Evolutionary conservation across 257 asterid species (phyloP), one percentile per base, ranked within the genome.

Genomic region (Anisodus acutangulus): DNA sequence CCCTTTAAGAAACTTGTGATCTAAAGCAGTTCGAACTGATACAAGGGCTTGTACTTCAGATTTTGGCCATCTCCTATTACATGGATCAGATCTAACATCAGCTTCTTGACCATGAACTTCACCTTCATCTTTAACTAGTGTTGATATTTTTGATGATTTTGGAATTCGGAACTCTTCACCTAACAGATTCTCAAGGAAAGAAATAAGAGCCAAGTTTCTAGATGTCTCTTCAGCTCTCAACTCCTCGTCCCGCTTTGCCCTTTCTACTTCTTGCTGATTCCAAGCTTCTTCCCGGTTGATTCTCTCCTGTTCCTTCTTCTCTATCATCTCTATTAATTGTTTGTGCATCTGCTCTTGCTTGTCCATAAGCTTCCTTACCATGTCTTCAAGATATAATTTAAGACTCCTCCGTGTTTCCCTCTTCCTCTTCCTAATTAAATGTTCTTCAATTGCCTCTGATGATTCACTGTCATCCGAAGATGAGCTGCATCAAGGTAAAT

Each of bases 291-390:
- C 89, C 22, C 84, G 45, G 17, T 45, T 35, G 58, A 87, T 84
- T 19, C 87, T 81, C 84, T 74, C 87, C 60, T 60, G 76, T n/a
- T 87, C 89, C 74, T 57, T 87, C 63, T 76, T 84, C 72, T 72
- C 87, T 35, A 87, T 17, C 72, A 84, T 58, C 58, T 87, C 85
- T 35, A 81, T 80, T 54, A 84, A 49, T 63, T 84, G 85, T 49
- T 81, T 81, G 54, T 87, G 82, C 89, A 87, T 87, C 72, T 84
- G 85, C 22, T 87, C 89, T 53, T 84, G 89, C 87, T 57, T 81
- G 26, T 82, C 79, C 85, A 82, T 82, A 54, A 82, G 63, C 78
- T 16, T 82, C 80, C 26, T 82, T 60, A 66, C 82, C 83, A 84
- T 37, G 16, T 79, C 82, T 51, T 84, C 86, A 43, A 84, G 6